Evolutionary conservation across 208 protist genomes (phyloP).

Genomic region (Crithidia thermophila): DNA sequence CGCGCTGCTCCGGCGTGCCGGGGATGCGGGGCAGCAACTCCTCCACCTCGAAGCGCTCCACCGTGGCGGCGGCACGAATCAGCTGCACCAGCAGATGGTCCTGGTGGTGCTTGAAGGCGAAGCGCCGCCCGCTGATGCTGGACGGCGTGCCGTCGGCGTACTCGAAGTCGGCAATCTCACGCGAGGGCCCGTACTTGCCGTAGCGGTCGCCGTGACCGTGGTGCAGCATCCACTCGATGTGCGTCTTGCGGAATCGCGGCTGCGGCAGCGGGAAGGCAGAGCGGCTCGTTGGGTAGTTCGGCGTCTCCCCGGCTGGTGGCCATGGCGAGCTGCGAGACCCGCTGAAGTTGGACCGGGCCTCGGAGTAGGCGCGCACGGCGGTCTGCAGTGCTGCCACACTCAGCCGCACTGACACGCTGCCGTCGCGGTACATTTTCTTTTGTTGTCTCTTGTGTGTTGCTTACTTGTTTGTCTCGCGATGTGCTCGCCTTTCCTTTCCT

Average conservation of each 20-base stretch:
- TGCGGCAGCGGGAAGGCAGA: conserved; percentile 48
- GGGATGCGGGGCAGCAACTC: conserved; percentile 80
- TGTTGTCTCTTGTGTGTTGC: too few species aligned
- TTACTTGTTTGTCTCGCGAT: too few species aligned
- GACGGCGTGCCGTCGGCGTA: conserved; percentile 86
- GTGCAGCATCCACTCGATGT: conserved; percentile 85
- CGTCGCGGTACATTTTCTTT: not conserved
- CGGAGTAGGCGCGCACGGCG: conserved; percentile 36
- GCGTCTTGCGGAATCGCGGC: conserved; percentile 80
- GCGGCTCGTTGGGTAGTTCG: conserved; percentile 56
- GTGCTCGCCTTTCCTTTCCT: too few species aligned
- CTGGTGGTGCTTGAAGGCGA: conserved; percentile 87
- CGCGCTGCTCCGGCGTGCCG: conserved; percentile 79
- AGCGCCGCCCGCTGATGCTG: conserved; percentile 62
- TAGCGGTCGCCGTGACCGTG: conserved; percentile 78
- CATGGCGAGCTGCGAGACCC: conserved; percentile 38
- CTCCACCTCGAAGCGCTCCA: conserved; percentile 69
- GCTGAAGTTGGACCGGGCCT: conserved; percentile 48
- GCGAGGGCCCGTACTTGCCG: conserved; percentile 71
- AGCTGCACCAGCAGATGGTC: conserved; percentile 89
- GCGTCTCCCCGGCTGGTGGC: conserved; percentile 34
- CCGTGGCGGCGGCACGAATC: conserved; percentile 74
- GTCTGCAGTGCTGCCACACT: conserved; percentile 3
- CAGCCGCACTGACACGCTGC: not conserved
- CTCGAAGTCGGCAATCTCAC: conserved; percentile 86